These are phyloP conservation scores for Mycena olivaceomarginata DNA, from an alignment of 768 basidiomycete genomes.

Conservation along the genomic window DNA sequence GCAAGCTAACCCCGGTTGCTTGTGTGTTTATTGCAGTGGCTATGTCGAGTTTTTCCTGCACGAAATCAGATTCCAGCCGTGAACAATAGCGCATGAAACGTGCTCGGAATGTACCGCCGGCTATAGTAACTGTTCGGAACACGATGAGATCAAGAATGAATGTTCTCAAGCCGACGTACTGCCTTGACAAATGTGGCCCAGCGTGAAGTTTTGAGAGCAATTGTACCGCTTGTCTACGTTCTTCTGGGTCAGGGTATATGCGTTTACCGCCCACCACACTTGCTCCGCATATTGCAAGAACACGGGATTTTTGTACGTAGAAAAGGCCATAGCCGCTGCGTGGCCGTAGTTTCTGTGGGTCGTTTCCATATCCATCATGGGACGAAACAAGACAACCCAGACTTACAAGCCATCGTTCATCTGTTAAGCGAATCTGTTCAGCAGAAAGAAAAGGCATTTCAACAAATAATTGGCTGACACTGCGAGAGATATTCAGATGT, in stretches of 20 bases:
- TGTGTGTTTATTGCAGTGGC: neutral
- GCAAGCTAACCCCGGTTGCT: neutral
- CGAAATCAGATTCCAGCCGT: neutral
- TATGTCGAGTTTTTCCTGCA: neutral
- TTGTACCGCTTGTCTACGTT: neutral
- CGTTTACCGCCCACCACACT: slow-evolving; percentile 9
- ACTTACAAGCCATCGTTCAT: slow-evolving; percentile 1
- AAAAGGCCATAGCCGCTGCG: slow-evolving; percentile 13
- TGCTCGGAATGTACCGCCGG: neutral
- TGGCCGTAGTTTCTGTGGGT: slow-evolving; percentile 1
- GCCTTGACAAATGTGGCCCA: neutral
- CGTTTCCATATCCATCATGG: neutral
- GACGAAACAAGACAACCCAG: neutral
- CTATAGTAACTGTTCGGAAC: neutral
- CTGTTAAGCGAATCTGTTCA: neutral
- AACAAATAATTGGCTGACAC: neutral
- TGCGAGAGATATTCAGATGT: neutral
- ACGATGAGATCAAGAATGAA: neutral
- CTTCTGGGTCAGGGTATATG: neutral
- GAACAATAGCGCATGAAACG: neutral
- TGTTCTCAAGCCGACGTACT: neutral
- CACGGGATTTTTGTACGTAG: neutral
- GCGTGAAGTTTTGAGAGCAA: neutral
- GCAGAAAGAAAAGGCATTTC: neutral
- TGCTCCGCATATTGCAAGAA: slow-evolving; percentile 22